A percentile compares a stretch with the other conserved stretches of the same genome.
These are phyloP conservation scores for Ascosphaera acerosa DNA, from an alignment of 2,329 filamentous ascomycete genomes.

Conservation along the genomic window DNA sequence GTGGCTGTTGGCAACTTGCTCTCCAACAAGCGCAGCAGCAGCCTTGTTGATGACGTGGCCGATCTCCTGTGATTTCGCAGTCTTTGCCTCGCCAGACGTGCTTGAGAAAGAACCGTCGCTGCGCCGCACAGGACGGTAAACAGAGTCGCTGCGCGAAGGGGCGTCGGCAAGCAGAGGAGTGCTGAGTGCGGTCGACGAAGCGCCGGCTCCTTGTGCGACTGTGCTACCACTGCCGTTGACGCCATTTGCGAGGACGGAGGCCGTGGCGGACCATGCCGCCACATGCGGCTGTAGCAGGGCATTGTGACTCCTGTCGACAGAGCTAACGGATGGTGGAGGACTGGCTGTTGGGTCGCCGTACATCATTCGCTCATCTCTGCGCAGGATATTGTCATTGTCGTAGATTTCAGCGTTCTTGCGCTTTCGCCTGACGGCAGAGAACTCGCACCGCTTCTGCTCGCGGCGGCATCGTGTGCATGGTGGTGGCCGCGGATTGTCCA, in stretches of 20 bases:
- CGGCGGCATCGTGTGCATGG: slow-evolving; percentile 83
- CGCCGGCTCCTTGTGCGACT: too few relatives aligned
- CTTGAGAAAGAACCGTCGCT: too few relatives aligned
- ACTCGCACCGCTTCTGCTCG: slow-evolving; percentile 92
- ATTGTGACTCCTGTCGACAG: too few relatives aligned
- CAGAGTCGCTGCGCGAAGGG: too few relatives aligned
- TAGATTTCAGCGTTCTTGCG: slow-evolving; percentile 38
- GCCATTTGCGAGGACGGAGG: too few relatives aligned
- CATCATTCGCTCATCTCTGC: slow-evolving; percentile 28
- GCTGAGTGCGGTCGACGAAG: too few relatives aligned
- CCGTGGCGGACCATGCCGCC: slow-evolving; percentile 5
- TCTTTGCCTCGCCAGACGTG: slow-evolving; percentile 8
- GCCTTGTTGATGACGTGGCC: slow-evolving; percentile 34
- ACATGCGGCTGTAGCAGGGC: neutral
- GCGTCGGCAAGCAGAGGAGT: too few relatives aligned
- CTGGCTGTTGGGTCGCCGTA: slow-evolving; percentile 18
- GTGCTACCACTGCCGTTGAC: too few relatives aligned
- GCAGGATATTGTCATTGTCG: slow-evolving; percentile 18
- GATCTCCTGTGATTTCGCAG: slow-evolving; percentile 21
- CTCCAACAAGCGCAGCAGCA: slow-evolving; percentile 31
- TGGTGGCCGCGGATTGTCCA: slow-evolving; percentile 83
- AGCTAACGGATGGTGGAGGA: slow-evolving; percentile 2
- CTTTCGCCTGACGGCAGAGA: slow-evolving; percentile 84
- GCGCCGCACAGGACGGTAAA: too few relatives aligned
- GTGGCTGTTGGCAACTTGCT: slow-evolving; percentile 67